Percentiles rank a stretch among this genome's conserved stretches.
Evolutionary conservation across 305 asterid genomes (phyloP).

Genomic region (Petunia hybrid): DNA sequence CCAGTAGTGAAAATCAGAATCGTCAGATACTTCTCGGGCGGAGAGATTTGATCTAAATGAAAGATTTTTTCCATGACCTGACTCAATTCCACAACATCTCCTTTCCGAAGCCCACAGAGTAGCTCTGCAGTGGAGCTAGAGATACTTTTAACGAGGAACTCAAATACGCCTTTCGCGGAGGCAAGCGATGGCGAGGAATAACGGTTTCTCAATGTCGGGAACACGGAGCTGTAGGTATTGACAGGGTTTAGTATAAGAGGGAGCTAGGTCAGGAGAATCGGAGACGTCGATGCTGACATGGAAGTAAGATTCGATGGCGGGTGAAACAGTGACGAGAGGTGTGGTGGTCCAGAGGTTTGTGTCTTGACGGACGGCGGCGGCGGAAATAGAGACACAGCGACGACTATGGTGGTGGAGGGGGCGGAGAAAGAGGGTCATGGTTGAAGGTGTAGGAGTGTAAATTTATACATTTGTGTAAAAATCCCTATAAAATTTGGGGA

Average conservation of each 20-base stretch:
- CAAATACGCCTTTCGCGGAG: constrained; percentile 64
- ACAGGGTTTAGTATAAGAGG: constrained; percentile 69
- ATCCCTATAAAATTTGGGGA: too few species aligned
- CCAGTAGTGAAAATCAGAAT: constrained; percentile 91
- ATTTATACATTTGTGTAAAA: too few species aligned
- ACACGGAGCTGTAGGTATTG: constrained; percentile 83
- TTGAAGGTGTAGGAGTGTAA: constrained; percentile 30
- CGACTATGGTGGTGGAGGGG: constrained; percentile 46
- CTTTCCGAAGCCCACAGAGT: constrained; percentile 64
- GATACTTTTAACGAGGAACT: constrained; percentile 72
- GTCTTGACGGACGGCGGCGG: constrained; percentile 68
- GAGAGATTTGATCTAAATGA: constrained; percentile 63
- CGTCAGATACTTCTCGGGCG: constrained; percentile 63
- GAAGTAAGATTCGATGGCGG: constrained; percentile 77
- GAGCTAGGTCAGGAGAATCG: constrained; percentile 69
- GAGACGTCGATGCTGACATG: constrained; percentile 79
- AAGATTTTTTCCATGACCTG: constrained; percentile 78
- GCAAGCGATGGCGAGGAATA: constrained; percentile 80
- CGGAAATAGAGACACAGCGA: constrained; percentile 54
- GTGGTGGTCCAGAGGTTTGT: constrained; percentile 63
- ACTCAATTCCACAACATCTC: constrained; percentile 80
- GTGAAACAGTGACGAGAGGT: constrained; percentile 58
- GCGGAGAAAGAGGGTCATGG: constrained; percentile 64
- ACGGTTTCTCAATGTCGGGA: constrained; percentile 57
- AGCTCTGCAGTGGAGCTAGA: constrained; percentile 84